These are phyloP conservation scores for Salvia rosmarinus DNA, from an alignment of 257 asterid species.

Conservation along the genomic window DNA sequence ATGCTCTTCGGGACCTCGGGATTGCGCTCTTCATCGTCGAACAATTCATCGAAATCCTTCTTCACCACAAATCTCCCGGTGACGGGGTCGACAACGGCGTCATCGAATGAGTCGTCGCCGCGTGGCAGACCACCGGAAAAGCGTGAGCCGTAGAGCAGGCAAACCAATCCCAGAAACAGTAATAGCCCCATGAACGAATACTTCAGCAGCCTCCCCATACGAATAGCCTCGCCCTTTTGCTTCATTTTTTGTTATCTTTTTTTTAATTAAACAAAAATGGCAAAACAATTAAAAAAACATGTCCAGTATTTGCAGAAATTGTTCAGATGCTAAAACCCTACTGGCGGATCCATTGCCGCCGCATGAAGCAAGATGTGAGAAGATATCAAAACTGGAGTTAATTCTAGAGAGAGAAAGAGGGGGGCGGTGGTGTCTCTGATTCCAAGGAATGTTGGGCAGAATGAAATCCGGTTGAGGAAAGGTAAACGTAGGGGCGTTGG, in stretches of 20 bases:
- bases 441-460: slow-evolving; percentile 17
- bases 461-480: slow-evolving; percentile 24
- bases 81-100: slow-evolving; percentile 56
- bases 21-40: slow-evolving; percentile 57
- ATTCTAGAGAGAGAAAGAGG: neutral
- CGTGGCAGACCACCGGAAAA: slow-evolving; percentile 65
- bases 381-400: neutral
- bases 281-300: neutral
- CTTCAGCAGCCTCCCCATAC: slow-evolving; percentile 51
- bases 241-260: slow-evolving; percentile 40
- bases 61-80: slow-evolving; percentile 43
- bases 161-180: slow-evolving; percentile 63
- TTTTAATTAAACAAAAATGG: neutral
- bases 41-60: slow-evolving; percentile 51
- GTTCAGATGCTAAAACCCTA: slow-evolving; percentile 42
- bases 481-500: slow-evolving; percentile 16
- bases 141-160: slow-evolving; percentile 58
- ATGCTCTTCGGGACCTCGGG: slow-evolving; percentile 60
- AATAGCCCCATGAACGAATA: slow-evolving; percentile 51
- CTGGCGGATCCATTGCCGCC: slow-evolving; percentile 50
- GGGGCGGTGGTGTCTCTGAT: neutral
- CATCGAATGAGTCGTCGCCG: slow-evolving; percentile 55
- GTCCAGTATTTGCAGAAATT: slow-evolving; percentile 13
- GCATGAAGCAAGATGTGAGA: slow-evolving; percentile 39
- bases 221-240: slow-evolving; percentile 46